phyloP scores from a whole-genome alignment of 1,139 yeast genomes.

The Taphrina flavorubra region DNA sequence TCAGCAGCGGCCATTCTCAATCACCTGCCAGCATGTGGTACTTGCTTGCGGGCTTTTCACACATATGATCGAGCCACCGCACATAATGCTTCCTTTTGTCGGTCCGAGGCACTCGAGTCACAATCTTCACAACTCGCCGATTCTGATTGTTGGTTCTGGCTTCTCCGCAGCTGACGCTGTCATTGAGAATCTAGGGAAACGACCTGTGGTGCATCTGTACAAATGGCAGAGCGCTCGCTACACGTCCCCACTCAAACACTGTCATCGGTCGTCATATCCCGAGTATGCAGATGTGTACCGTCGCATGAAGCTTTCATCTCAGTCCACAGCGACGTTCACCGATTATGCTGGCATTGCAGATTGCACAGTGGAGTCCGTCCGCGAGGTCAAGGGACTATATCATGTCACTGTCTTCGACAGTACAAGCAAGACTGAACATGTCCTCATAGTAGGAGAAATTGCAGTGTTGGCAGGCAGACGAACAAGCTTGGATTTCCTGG shows the following conservation, averaged over 20 bases:
- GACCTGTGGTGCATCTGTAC: slow-evolving; percentile 49
- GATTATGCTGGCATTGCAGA: slow-evolving; percentile 51
- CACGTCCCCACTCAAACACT: slow-evolving; percentile 50
- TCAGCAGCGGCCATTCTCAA: slow-evolving; percentile 14
- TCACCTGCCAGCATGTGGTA: slow-evolving; percentile 47
- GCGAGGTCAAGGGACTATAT: background rate
- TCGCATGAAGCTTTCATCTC: slow-evolving; percentile 48
- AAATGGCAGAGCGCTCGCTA: slow-evolving; percentile 48
- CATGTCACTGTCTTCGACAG: slow-evolving; percentile 9
- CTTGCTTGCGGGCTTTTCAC: slow-evolving; percentile 52
- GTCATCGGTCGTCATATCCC: slow-evolving; percentile 51
- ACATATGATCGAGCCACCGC: slow-evolving; percentile 45
- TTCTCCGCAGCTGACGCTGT: slow-evolving; percentile 53
- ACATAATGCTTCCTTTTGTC: slow-evolving; percentile 36
- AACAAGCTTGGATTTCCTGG: slow-evolving; percentile 43
- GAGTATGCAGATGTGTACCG: slow-evolving; percentile 50
- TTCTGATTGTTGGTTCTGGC: slow-evolving; percentile 52
- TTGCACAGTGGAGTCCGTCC: slow-evolving; percentile 46
- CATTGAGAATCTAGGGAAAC: slow-evolving; percentile 35
- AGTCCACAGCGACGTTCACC: background rate
- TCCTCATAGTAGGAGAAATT: slow-evolving; percentile 43
- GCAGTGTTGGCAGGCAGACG: slow-evolving; percentile 44
- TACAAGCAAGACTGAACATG: slow-evolving; percentile 22
- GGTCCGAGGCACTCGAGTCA: background rate
- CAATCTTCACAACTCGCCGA: slow-evolving; percentile 32